Evolutionary conservation across 2,329 filamentous ascomycete genomes (phyloP), one percentile per base, ranked within the genome.

Genomic region (Aspergillus texensis): DNA sequence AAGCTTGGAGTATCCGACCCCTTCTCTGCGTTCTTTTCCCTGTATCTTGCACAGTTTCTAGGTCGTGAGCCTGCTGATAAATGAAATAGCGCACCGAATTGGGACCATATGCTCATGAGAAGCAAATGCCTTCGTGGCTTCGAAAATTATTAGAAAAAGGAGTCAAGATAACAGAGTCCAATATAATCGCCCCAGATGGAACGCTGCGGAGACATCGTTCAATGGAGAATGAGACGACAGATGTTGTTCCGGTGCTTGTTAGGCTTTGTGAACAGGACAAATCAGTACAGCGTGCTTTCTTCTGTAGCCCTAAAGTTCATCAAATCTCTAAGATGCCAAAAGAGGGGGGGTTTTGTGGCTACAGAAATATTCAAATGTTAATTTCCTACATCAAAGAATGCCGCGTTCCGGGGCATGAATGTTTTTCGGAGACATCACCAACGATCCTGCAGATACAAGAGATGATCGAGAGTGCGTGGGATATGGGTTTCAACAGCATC

Each of bases 311-410:
- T 1, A 83, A 84, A 55, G 90, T 93, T 0, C 84, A 88, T 56
- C 94, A 97, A 72, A 85, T 98, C 30, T 92, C 91, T 58, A 96
- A 96, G 72, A 83, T 96, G 58, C 86, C 84, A n/a, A 84, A 82
- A 64, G 94, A 97, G 80, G 93, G 93, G 26, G 91, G 93, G 6
- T 98, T 98, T 75, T 98, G 94, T 74, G 94, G 94, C 4, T 98
- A 97, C 75, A 87, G 94, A 46, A 98, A 96, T 73, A 96, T 97
- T 36, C 95, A 98, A 75, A 96, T 96, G 89, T 78, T 97, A 69
- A 81, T 90, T 16, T 94, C 93, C 0, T 94, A 92, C 74, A 87
- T 97, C 24, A 86, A 89, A 63, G 85, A 84, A 10, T 80, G 86
- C 1, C 76, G 81, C 45, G 82, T 82, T 14, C 78, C 82, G 14